These are phyloP conservation scores for Blumeriella jaapii DNA, from an alignment of 2,329 filamentous ascomycete genomes.

Conservation along the genomic window DNA sequence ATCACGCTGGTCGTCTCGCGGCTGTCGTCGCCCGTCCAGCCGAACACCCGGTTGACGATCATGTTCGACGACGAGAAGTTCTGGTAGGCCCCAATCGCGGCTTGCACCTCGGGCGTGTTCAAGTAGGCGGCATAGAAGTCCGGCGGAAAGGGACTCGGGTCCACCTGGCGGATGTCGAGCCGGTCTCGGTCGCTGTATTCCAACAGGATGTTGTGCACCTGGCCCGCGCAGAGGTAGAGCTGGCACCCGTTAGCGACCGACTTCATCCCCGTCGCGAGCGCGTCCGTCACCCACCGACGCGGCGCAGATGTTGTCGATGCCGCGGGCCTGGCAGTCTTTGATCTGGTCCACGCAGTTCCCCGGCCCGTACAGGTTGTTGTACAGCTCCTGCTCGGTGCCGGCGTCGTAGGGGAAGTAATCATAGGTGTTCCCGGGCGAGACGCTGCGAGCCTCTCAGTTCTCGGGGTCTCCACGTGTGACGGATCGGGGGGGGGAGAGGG, in stretches of 20 bases:
- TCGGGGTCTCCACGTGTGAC: no score
- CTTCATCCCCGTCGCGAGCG: neutral
- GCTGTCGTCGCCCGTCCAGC: slow-evolving; percentile 37
- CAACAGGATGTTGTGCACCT: slow-evolving; percentile 43
- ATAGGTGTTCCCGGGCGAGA: slow-evolving; percentile 42
- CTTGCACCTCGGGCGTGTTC: slow-evolving; percentile 40
- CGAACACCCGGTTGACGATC: slow-evolving; percentile 34
- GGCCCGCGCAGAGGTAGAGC: slow-evolving; percentile 41
- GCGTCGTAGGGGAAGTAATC: slow-evolving; percentile 41
- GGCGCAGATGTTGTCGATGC: slow-evolving; percentile 39
- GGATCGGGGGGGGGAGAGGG: no score
- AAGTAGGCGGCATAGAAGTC: slow-evolving; percentile 48
- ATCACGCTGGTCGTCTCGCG: slow-evolving; percentile 36
- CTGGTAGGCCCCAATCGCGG: slow-evolving; percentile 46
- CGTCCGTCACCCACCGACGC: slow-evolving; percentile 29
- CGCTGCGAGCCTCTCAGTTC: no score
- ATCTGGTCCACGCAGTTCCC: slow-evolving; percentile 50
- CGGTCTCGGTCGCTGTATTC: slow-evolving; percentile 40
- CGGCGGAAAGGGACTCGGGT: no score
- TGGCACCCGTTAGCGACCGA: neutral
- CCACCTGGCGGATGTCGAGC: no score
- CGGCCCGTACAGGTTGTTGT: slow-evolving; percentile 47
- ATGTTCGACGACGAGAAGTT: slow-evolving; percentile 42
- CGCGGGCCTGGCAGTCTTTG: slow-evolving; percentile 41
- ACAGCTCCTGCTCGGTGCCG: slow-evolving; percentile 37